Conservation (phyloP, 805 yeast species). For the Lipomyces kockii region DNA sequence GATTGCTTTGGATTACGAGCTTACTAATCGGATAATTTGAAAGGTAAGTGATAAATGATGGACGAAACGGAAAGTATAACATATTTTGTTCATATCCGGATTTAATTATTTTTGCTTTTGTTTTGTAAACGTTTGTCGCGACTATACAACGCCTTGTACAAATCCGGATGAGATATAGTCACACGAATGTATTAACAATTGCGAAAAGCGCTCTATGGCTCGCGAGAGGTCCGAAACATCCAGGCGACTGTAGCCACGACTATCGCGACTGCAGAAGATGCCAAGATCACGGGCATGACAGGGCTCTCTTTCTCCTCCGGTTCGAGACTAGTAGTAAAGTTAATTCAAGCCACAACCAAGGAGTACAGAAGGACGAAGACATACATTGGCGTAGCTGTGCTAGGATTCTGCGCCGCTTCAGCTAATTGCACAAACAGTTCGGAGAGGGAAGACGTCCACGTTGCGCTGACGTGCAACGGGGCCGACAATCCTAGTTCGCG, state of each 20-base stretch:
- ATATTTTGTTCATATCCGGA: neutral
- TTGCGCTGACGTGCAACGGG: conserved; percentile 87
- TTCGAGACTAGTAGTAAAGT: conserved; percentile 19
- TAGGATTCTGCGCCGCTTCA: conserved; percentile 83
- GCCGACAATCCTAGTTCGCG: conserved; percentile 67
- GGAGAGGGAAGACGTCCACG: conserved; percentile 80
- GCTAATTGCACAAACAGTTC: conserved; percentile 86
- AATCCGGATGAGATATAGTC: neutral
- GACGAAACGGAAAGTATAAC: neutral
- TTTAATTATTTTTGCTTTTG: neutral
- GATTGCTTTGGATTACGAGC: neutral
- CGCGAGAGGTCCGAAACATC: conserved; percentile 53
- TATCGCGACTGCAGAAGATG: conserved; percentile 72
- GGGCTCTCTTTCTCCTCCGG: conserved; percentile 61
- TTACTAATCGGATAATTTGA: neutral
- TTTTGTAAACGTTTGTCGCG: neutral
- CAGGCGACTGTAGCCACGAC: conserved; percentile 67
- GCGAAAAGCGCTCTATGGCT: neutral
- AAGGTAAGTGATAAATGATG: neutral
- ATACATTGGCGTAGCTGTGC: conserved; percentile 59
- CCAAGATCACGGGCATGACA: conserved; percentile 59
- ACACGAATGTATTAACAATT: neutral
- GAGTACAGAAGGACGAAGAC: neutral
- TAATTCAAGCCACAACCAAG: neutral
- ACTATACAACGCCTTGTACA: no score